Percentiles rank a stretch among this genome's conserved stretches.
Conservation (phyloP, 192 early-diverging fungal species). For the Podila epicladia region DNA sequence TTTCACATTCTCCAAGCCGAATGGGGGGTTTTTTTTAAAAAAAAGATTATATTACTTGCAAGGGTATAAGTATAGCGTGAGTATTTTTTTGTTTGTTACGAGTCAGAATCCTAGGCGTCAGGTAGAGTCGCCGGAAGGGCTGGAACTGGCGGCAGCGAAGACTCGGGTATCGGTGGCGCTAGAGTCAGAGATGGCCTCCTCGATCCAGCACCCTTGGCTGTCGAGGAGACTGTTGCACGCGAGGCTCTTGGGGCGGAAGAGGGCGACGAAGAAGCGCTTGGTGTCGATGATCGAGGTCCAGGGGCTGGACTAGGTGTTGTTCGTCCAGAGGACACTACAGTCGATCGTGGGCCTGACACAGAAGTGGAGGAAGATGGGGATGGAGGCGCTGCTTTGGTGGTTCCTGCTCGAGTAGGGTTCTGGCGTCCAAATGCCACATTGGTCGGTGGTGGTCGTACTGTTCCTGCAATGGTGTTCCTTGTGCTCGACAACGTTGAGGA, state of each 20-base stretch:
- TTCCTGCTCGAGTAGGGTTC: background rate
- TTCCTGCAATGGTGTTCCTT: background rate
- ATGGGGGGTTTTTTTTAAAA: too few relatives aligned
- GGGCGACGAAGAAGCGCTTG: background rate
- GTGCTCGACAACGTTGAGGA: background rate
- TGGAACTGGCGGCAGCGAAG: background rate
- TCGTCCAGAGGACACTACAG: background rate
- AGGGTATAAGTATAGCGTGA: too few relatives aligned
- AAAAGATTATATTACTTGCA: too few relatives aligned
- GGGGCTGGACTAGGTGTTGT: background rate
- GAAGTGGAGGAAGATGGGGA: background rate
- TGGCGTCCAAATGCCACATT: background rate
- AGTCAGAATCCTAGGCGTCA: too few relatives aligned
- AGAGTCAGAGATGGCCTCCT: slow-evolving; percentile 1
- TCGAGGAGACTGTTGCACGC: background rate
- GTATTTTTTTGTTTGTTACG: too few relatives aligned
- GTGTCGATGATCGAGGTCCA: background rate
- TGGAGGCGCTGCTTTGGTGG: background rate
- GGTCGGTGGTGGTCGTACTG: background rate
- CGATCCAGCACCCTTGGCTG: background rate
- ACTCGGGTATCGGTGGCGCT: background rate
- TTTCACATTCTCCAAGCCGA: too few relatives aligned
- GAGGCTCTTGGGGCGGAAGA: background rate
- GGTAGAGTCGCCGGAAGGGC: background rate
- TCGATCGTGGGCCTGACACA: background rate